phyloP scores from a whole-genome alignment of 495 filamentous ascomycete species.

The Hapsidospora chrysogenum region DNA sequence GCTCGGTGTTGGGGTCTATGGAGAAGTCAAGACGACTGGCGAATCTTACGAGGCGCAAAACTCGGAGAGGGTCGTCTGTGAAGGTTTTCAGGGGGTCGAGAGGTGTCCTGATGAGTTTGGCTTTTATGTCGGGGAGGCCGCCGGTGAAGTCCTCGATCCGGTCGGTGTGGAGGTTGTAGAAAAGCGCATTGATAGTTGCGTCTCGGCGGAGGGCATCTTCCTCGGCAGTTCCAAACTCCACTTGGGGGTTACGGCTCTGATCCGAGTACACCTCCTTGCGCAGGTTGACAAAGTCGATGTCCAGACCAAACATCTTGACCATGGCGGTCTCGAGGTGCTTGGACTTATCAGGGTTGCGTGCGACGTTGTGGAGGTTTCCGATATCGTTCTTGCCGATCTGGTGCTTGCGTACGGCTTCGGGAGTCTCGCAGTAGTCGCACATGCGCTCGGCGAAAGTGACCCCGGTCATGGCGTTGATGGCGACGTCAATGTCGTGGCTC shows the following conservation, averaged over 20 bases:
- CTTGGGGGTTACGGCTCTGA: conserved; percentile 73
- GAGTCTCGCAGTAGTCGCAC: conserved; percentile 31
- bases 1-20: conserved; percentile 50
- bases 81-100: conserved; percentile 85
- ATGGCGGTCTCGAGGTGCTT: conserved; percentile 94
- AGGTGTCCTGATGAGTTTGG: conserved; percentile 65
- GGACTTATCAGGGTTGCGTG: conserved; percentile 88
- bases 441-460: conserved; percentile 60
- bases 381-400: conserved; percentile 34
- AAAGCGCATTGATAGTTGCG: conserved; percentile 88
- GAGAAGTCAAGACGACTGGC: conserved; percentile 66
- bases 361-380: conserved; percentile 56
- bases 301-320: conserved; percentile 67
- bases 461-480: conserved; percentile 90
- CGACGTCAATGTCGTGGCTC: conserved; percentile 88
- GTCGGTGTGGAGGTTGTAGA: conserved; percentile 75
- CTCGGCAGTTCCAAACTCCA: conserved; percentile 84
- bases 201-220: conserved; percentile 85
- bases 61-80: conserved; percentile 79
- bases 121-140: conserved; percentile 59
- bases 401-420: conserved; percentile 22
- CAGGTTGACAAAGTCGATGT: conserved; percentile 89
- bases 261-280: conserved; percentile 78
- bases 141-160: conserved; percentile 73
- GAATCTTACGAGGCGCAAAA: conserved; percentile 82